A percentile compares a stretch with the other conserved stretches of the same genome.
phyloP scores from a whole-genome alignment of 371 early-diverging fungal species.

The Apophysomyces ossiformis region DNA sequence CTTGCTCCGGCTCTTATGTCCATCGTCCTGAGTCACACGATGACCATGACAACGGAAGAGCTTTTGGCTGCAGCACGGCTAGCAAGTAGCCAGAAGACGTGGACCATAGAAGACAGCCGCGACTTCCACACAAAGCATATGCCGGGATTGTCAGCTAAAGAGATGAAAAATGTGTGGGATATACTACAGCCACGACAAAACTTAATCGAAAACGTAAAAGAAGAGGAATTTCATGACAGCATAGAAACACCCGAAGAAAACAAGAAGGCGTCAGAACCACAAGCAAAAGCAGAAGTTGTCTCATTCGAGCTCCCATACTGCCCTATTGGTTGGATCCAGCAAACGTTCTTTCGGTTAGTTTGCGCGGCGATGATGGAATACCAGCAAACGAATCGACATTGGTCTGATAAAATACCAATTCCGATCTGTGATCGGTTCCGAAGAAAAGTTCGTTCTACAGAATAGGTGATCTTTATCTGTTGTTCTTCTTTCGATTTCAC shows the following conservation, averaged over 20 bases:
- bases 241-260: not conserved
- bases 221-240: not conserved
- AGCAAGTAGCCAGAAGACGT: not conserved
- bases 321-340: not conserved
- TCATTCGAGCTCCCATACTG: not conserved
- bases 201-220: not conserved
- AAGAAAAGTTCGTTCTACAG: not conserved
- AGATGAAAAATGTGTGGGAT: not conserved
- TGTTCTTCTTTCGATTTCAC: not conserved
- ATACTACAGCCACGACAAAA: not conserved
- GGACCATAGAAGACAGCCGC: not conserved
- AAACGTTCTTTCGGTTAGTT: not conserved
- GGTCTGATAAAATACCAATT: not conserved
- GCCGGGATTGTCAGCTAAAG: not conserved
- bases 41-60: slow-evolving; percentile 47
- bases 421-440: slow-evolving; percentile 1
- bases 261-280: not conserved
- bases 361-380: not conserved
- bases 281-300: too few relatives aligned
- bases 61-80: slow-evolving; percentile 33
- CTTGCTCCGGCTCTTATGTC: slow-evolving; percentile 32
- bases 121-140: not conserved
- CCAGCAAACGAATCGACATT: not conserved
- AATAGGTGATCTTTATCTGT: not conserved
- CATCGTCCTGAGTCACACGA: slow-evolving; percentile 33